These are phyloP conservation scores for Lasiodiplodia gonubiensis DNA, from an alignment of 2,329 filamentous ascomycete species.

Conservation along the genomic window DNA sequence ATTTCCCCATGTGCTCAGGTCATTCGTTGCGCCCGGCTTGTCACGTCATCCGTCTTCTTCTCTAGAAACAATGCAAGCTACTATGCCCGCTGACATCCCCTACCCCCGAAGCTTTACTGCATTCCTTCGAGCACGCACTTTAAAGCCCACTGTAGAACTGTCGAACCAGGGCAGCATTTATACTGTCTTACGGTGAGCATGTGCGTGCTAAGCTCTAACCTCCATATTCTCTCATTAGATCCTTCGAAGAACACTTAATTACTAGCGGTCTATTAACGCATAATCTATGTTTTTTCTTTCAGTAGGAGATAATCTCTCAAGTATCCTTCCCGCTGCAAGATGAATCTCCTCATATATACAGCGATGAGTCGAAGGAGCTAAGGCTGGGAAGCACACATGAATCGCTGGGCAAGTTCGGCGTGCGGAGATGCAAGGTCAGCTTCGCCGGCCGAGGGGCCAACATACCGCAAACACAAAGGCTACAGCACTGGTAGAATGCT, in stretches of 20 bases:
- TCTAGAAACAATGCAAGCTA: not conserved
- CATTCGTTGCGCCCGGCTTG: not conserved
- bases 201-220: constrained; percentile 53
- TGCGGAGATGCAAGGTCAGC: not conserved
- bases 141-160: not conserved
- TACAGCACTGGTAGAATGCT: too few relatives aligned
- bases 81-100: not conserved
- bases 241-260: constrained; percentile 49
- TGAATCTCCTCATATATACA: not conserved
- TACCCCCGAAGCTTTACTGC: not conserved
- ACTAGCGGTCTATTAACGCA: constrained; percentile 39
- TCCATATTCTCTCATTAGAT: constrained; percentile 52
- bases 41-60: not conserved
- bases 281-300: not conserved
- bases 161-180: not conserved
- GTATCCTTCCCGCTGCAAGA: not conserved
- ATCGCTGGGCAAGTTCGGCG: not conserved
- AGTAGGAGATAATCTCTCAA: not conserved
- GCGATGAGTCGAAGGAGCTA: constrained; percentile 44
- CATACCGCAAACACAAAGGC: too few relatives aligned
- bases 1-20: not conserved
- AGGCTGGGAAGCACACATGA: constrained; percentile 53
- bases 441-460: not conserved
- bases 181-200: constrained; percentile 30
- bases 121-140: not conserved